Evolutionary conservation across 371 early-diverging fungal genomes (phyloP).

Genomic region (Paraphysoderma sedebokerense): DNA sequence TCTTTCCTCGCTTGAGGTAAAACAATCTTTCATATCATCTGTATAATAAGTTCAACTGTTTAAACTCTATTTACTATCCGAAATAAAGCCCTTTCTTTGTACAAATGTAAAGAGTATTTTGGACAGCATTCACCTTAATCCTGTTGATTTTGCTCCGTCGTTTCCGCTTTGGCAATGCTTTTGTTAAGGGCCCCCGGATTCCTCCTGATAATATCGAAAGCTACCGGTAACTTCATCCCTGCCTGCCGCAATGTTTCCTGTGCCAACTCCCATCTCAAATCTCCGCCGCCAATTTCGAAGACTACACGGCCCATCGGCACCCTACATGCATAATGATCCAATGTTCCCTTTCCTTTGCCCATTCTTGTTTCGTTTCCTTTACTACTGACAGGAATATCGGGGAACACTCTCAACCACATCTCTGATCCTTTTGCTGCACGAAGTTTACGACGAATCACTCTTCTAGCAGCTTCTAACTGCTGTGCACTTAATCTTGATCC

Average conservation of each 20-base stretch:
- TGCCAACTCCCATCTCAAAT: constrained; percentile 55
- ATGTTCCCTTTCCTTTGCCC: constrained; percentile 94
- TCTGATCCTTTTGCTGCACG: constrained; percentile 73
- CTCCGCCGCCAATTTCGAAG: constrained; percentile 64
- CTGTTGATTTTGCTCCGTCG: no score
- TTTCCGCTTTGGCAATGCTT: no score
- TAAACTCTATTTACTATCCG: no score
- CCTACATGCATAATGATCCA: constrained; percentile 82
- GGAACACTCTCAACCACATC: constrained; percentile 76
- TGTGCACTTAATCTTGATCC: constrained; percentile 66
- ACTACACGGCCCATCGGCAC: constrained; percentile 73
- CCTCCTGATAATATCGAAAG: background rate
- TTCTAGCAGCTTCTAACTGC: constrained; percentile 64
- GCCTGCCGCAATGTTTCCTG: constrained; percentile 59
- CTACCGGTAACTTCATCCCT: constrained; percentile 47
- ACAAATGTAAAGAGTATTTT: no score
- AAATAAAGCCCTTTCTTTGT: no score
- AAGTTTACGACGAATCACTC: constrained; percentile 54
- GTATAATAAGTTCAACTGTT: no score
- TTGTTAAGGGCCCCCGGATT: background rate
- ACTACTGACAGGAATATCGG: constrained; percentile 79
- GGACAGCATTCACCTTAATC: no score
- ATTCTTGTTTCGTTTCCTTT: constrained; percentile 87
- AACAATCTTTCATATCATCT: no score
- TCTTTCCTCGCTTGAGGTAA: no score